Percentiles rank a stretch among this genome's conserved stretches.
phyloP scores from a whole-genome alignment of 176 grass and related monocot genomes.

The Carex cristatella region DNA sequence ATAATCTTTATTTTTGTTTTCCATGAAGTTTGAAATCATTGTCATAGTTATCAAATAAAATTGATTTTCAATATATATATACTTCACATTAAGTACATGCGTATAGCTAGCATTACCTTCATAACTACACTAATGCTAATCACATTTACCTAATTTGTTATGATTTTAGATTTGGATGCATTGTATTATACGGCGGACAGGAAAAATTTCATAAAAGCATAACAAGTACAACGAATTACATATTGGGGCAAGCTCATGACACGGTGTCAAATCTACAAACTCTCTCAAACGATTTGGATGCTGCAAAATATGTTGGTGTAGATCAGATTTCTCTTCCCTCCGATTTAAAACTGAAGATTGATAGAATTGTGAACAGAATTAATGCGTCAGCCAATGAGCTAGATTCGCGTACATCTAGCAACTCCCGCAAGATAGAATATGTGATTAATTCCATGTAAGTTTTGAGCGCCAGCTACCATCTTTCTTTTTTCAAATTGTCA shows the following conservation, averaged over 20 bases:
- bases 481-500: neutral
- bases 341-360: conserved; percentile 30
- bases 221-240: conserved; percentile 46
- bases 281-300: conserved; percentile 40
- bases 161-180: conserved; percentile 52
- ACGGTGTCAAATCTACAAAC: conserved; percentile 45
- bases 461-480: too few relatives aligned
- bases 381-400: conserved; percentile 35
- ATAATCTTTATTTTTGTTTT: too few relatives aligned
- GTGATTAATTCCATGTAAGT: conserved; percentile 47
- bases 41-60: too few relatives aligned
- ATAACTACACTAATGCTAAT: neutral
- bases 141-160: neutral
- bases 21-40: too few relatives aligned
- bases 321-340: conserved; percentile 14
- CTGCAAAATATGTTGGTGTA: conserved; percentile 44
- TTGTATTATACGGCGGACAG: conserved; percentile 61
- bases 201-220: conserved; percentile 46
- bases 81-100: too few relatives aligned
- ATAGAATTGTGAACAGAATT: conserved; percentile 27
- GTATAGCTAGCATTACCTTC: too few relatives aligned
- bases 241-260: conserved; percentile 42
- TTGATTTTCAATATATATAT: too few relatives aligned
- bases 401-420: conserved; percentile 35
- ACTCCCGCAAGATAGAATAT: conserved; percentile 50